These are phyloP conservation scores for Hymenotorrendiella dingleyae DNA, from an alignment of 2,329 filamentous ascomycete species.

Conservation along the genomic window DNA sequence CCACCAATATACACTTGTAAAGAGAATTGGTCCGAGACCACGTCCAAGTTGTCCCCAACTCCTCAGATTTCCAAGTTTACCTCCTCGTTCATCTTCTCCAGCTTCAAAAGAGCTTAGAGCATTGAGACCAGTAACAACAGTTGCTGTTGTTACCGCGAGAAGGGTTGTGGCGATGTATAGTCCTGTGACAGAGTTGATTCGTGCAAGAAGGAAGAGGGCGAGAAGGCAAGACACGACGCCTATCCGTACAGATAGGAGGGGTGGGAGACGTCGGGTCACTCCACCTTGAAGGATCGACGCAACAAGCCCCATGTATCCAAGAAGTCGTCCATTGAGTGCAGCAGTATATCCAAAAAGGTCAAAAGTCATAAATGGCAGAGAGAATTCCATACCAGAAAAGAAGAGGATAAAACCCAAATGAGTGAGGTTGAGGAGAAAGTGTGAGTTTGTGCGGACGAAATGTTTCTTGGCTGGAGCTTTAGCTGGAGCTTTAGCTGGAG, in stretches of 20 bases:
- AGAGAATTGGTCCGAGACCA: slow-evolving; percentile 79
- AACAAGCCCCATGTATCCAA: slow-evolving; percentile 87
- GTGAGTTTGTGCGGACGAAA: slow-evolving; percentile 62
- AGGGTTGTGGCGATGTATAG: slow-evolving; percentile 80
- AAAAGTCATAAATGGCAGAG: slow-evolving; percentile 93
- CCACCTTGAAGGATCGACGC: slow-evolving; percentile 90
- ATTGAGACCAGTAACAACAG: slow-evolving; percentile 90
- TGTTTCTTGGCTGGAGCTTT: slow-evolving; percentile 17
- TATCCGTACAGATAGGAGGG: slow-evolving; percentile 70
- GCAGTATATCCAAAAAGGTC: slow-evolving; percentile 83
- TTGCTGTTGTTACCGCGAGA: slow-evolving; percentile 84
- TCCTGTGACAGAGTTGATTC: slow-evolving; percentile 58
- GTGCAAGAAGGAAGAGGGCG: slow-evolving; percentile 74
- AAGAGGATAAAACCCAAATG: slow-evolving; percentile 92
- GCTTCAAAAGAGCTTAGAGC: slow-evolving; percentile 90
- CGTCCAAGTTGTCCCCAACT: slow-evolving; percentile 81
- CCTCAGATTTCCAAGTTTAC: slow-evolving; percentile 78
- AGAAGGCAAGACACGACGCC: slow-evolving; percentile 72
- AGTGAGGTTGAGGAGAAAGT: slow-evolving; percentile 72
- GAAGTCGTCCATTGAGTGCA: slow-evolving; percentile 72
- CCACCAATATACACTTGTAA: slow-evolving; percentile 98
- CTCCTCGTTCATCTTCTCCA: slow-evolving; percentile 69
- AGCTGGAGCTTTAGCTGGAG: slow-evolving; percentile 25
- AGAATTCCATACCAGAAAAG: slow-evolving; percentile 98
- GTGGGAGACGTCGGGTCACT: slow-evolving; percentile 79